Base-by-base conservation (phyloP, 305 asterid genomes). In the Rubia peregrina region DNA sequence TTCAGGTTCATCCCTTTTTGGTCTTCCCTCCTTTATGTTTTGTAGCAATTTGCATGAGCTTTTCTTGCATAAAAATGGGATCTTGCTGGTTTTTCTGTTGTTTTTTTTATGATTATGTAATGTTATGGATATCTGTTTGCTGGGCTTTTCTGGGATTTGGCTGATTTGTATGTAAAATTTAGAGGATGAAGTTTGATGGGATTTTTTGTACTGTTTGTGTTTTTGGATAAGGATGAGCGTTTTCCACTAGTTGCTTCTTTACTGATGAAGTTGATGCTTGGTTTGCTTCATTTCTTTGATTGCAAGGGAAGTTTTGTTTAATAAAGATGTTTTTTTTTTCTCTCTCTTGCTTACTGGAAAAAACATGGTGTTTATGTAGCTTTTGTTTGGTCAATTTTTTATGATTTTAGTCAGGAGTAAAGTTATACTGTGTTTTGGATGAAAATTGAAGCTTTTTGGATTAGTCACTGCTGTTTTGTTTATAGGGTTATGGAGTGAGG, bases 251-350 rank as follows among this genome's bases (percentile, higher is more conserved):
- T 33, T 62, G 46, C 65, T 61, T 26, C 42, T 61, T 61, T 61
- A 4, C 19, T 61, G 66, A 9, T 63, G 68, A 38, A 38, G 26
- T 38, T 63, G 30, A 63, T 42, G 68, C 49, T 63, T 38, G 26
- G 46, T 38, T 63, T 38, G 49, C 68, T 36, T 68, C 51, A 33
- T 53, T 68, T 36, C 67, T 33, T 62, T 17, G 12, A 7, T 65
- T 64, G 69, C 69, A 65, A 65, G 53, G 36, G 69, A 41, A 65
- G 53, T 65, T 19, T 40, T 26, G 21, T 65, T 48, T 63, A 22
- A 42, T 48, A 26, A 22, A 70, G 66, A 33, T 57, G 51, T 55
- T 64, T n/a, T 13, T 41, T 40, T 38, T 66, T 19, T 33, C 26
- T 17, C 59, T 51, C 17, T 22, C 48, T 40, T 9, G 13, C 42